Base-by-base conservation (phyloP, 805 yeast genomes). In the Ogataea paradorogensis region DNA sequence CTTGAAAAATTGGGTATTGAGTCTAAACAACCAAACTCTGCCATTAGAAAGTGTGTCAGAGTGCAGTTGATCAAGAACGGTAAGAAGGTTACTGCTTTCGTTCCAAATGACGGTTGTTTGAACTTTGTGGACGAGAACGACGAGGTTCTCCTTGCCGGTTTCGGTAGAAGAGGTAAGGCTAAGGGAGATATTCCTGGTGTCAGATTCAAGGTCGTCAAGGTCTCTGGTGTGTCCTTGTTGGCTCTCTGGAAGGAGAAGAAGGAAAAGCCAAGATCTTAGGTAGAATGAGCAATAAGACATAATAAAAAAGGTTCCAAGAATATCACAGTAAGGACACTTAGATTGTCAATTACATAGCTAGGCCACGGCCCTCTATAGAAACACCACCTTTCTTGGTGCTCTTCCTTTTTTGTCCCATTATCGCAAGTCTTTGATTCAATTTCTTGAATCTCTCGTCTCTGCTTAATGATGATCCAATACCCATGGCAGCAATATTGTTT, bases 121-220 rank as follows among this genome's bases (percentile, higher is more conserved):
- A 93, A 93, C 93, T 93, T 84, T 65, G 97, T 93, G 66, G 99
- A 93, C 73, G 98, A 93, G 81, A 93, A 93, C 82, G 99, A 93
- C 79, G 98, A 93, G 77, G 99, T 93, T 65, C 80, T 93, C 67
- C 82, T 93, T 65, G 98, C 99, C 67, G 99, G 99, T 83, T 93
- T 93, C 89, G 99, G 99, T 88, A 89, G 98, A 81, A 93, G 96
- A 84, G 99, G 99, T 82, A 93, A 93, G 84, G 99, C 99, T 74
- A 93, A 93, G 95, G 99, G 99, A 83, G 99, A 93, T 90, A 91
- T 93, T 70, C 99, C 99, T 75, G 99, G 99, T 88, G 99, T 93
- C 71, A 93, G 99, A 86, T 93, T 93, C 89, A 93, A 93, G 87
- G 99, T 93, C 72, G 99, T 93, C 73, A 93, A 93, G 83, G 99